Percentiles rank a stretch among this genome's conserved stretches.
Conservation (phyloP, 2,329 filamentous ascomycete species). For the Fusarium sp. region DNA sequence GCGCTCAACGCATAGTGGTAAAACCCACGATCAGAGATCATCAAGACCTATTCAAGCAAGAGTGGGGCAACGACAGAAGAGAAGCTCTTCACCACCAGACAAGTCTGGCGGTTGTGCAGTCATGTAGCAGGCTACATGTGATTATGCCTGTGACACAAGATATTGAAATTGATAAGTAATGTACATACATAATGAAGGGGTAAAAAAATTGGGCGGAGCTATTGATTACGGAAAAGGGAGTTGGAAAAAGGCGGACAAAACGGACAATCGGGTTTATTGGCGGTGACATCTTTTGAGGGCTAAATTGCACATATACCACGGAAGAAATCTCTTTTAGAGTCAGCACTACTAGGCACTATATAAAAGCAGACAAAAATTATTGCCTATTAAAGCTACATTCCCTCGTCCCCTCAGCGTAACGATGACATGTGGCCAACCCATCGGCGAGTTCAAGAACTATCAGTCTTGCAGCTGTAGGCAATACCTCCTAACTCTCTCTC, state of each 20-base stretch:
- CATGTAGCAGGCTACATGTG: slow-evolving; percentile 27
- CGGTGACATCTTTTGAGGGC: neutral
- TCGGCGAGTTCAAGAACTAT: slow-evolving; percentile 1
- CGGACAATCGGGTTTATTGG: neutral
- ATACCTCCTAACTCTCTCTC: slow-evolving; percentile 12
- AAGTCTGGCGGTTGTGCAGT: slow-evolving; percentile 20
- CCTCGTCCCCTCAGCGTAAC: neutral
- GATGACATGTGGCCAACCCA: neutral
- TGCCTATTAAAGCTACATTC: too few relatives aligned
- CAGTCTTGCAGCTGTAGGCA: slow-evolving; percentile 16
- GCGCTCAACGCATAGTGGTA: slow-evolving; percentile 9
- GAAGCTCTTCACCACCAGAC: slow-evolving; percentile 24
- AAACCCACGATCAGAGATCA: slow-evolving; percentile 18
- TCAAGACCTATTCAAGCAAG: slow-evolving; percentile 9
- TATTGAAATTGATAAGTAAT: neutral
- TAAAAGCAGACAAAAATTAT: neutral
- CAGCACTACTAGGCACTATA: neutral
- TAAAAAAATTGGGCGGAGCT: neutral
- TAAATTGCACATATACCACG: slow-evolving; percentile 18
- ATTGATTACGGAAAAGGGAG: slow-evolving; percentile 1
- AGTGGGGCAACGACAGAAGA: slow-evolving; percentile 5
- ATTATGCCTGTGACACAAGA: neutral
- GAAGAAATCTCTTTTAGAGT: neutral
- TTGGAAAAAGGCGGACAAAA: slow-evolving; percentile 4
- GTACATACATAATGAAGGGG: neutral